phyloP scores from a whole-genome alignment of 1,284 basidiomycete species.

The Grifola frondosa region DNA sequence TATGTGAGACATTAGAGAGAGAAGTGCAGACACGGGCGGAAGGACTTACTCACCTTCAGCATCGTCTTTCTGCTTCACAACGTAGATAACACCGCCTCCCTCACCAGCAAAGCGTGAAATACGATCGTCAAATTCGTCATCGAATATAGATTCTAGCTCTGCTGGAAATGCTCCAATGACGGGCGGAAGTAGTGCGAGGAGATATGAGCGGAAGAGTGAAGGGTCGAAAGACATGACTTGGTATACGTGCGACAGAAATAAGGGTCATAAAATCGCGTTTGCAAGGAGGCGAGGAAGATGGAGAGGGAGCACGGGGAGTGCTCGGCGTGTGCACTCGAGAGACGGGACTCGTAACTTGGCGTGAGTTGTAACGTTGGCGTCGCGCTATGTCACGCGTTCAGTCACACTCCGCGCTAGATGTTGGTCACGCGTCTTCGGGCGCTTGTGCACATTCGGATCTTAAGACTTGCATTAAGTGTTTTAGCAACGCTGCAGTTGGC shows the following conservation, averaged over 20 bases:
- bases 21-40: conserved; percentile 2
- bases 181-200: conserved; percentile 71
- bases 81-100: conserved; percentile 70
- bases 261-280: too few relatives aligned
- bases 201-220: conserved; percentile 62
- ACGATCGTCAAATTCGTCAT: conserved; percentile 73
- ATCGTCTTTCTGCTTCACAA: conserved; percentile 75
- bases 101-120: conserved; percentile 74
- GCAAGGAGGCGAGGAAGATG: too few relatives aligned
- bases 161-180: conserved; percentile 63
- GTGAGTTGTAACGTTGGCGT: too few relatives aligned
- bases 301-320: too few relatives aligned
- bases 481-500: too few relatives aligned
- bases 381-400: too few relatives aligned
- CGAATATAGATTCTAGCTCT: conserved; percentile 70
- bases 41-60: conserved; percentile 57
- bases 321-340: too few relatives aligned
- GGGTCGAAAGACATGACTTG: conserved; percentile 54
- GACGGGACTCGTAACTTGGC: too few relatives aligned
- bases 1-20: conserved; percentile 8
- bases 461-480: too few relatives aligned
- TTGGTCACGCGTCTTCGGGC: too few relatives aligned
- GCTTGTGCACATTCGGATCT: too few relatives aligned
- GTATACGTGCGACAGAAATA: conserved; percentile 7
- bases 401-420: too few relatives aligned